Conservation (phyloP, 75 land plant genomes). For the Selaginella moellendorffii region DNA sequence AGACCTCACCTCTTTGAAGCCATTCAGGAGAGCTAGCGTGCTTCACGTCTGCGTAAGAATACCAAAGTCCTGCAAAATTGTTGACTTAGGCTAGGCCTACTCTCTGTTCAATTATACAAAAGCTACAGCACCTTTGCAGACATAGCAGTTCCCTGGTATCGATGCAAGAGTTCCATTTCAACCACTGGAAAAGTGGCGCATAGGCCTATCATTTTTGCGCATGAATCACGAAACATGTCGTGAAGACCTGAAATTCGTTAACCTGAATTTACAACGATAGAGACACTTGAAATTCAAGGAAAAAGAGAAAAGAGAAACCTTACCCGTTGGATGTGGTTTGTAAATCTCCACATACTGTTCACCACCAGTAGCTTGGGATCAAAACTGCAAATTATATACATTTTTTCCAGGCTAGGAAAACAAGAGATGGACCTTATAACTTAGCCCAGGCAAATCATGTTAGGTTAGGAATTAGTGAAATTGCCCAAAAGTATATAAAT, state of each 20-base stretch:
- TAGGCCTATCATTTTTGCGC: constrained; percentile 6
- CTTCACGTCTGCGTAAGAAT: constrained; percentile 65
- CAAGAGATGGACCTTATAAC: no score
- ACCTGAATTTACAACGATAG: no score
- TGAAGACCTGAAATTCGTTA: constrained; percentile 55
- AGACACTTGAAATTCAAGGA: no score
- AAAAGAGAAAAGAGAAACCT: no score
- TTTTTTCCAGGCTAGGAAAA: no score
- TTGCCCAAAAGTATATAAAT: no score
- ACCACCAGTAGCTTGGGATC: neutral
- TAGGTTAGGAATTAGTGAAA: no score
- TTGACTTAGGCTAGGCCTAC: no score
- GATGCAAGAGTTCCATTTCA: constrained; percentile 53
- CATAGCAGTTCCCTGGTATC: constrained; percentile 56
- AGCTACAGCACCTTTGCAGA: constrained; percentile 46
- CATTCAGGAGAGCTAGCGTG: no score
- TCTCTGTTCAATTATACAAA: neutral
- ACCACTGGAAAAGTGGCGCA: constrained; percentile 14
- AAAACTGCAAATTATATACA: no score
- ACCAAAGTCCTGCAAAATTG: constrained; percentile 37
- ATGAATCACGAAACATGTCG: no score
- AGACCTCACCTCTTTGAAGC: constrained; percentile 36
- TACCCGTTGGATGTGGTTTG: neutral
- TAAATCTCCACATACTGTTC: constrained; percentile 7
- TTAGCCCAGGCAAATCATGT: no score